Conservation (phyloP, 2,329 filamentous ascomycete genomes). For the Sclerotinia sclerotiorum region DNA sequence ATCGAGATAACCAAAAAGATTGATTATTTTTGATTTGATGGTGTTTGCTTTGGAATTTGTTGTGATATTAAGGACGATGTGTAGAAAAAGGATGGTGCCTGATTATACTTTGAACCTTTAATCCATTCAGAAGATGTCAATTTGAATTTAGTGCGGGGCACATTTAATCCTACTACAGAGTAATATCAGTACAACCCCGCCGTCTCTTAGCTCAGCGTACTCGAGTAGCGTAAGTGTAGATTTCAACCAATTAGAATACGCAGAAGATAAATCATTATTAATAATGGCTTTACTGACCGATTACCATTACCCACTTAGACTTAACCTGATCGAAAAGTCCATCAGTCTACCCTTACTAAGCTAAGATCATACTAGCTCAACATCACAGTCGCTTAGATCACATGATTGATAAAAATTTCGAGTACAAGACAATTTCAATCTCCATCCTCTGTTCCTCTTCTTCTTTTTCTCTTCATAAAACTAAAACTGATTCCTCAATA, state of each 20-base stretch:
- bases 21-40: not conserved
- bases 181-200: not conserved
- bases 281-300: not conserved
- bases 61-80: not conserved
- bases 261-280: no score
- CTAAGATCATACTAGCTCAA: not conserved
- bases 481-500: constrained; percentile 53
- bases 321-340: not conserved
- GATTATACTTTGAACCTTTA: not conserved
- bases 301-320: not conserved
- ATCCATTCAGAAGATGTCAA: constrained; percentile 6
- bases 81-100: not conserved
- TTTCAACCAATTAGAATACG: not conserved
- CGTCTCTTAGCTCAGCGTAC: not conserved
- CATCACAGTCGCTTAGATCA: constrained; percentile 2
- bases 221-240: not conserved
- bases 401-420: constrained; percentile 7
- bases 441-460: not conserved
- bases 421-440: not conserved
- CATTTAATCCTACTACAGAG: not conserved
- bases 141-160: constrained; percentile 15
- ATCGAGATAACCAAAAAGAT: not conserved
- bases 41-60: not conserved
- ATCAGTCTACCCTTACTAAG: no score
- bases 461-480: constrained; percentile 45